phyloP scores from a whole-genome alignment of 441 rosid species.

The Erodium chrysanthum region DNA sequence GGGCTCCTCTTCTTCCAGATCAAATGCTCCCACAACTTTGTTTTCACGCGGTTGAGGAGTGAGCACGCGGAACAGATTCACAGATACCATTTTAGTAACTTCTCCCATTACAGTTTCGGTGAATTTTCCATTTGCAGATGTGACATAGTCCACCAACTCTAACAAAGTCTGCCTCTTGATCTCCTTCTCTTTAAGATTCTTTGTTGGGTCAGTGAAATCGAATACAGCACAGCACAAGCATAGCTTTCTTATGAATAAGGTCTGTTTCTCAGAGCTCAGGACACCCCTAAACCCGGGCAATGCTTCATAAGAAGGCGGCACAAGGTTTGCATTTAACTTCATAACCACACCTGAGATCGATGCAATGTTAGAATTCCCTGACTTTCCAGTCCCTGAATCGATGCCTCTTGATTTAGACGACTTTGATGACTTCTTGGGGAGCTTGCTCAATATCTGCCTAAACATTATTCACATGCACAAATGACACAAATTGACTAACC shows the following conservation, averaged over 20 bases:
- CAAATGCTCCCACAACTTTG: slow-evolving; percentile 47
- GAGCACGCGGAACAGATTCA: slow-evolving; percentile 47
- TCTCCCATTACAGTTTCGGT: slow-evolving; percentile 45
- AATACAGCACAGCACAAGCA: slow-evolving; percentile 46
- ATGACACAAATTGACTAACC: neutral
- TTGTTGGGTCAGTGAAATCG: slow-evolving; percentile 57
- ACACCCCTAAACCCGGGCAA: slow-evolving; percentile 70
- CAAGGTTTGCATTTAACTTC: slow-evolving; percentile 42
- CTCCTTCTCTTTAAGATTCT: slow-evolving; percentile 64
- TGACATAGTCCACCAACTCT: slow-evolving; percentile 67
- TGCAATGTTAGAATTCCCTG: too few relatives aligned
- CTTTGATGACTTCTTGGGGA: slow-evolving; percentile 68
- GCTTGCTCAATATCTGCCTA: slow-evolving; percentile 72
- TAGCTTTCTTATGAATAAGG: slow-evolving; percentile 45
- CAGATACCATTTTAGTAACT: slow-evolving; percentile 45
- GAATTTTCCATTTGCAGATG: slow-evolving; percentile 62
- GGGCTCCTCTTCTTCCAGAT: slow-evolving; percentile 63
- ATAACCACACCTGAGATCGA: slow-evolving; percentile 30
- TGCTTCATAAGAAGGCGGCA: slow-evolving; percentile 46
- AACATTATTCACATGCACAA: slow-evolving; percentile 39
- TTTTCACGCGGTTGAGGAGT: slow-evolving; percentile 53
- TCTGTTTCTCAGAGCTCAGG: slow-evolving; percentile 62
- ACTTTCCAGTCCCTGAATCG: neutral
- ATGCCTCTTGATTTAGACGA: slow-evolving; percentile 41
- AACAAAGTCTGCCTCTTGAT: slow-evolving; percentile 61